Evolutionary conservation across 345 rosid species (phyloP), one percentile per base, ranked within the genome.

Genomic region (Citrus sinensis): DNA sequence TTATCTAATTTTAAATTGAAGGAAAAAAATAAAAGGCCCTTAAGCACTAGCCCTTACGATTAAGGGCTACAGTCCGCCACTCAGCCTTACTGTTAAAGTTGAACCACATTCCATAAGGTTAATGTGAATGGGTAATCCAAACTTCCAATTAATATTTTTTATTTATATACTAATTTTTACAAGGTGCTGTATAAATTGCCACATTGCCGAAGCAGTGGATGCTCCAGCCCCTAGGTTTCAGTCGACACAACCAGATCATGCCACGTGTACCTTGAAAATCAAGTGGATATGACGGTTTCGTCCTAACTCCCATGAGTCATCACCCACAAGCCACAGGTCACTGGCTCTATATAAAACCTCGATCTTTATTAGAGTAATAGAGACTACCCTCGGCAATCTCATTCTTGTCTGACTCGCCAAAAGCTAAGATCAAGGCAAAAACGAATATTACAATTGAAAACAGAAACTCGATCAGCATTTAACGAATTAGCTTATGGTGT

Each of bases 401-500:
- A 16, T 4, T 1, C 58, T 63, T 37, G 51, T 49, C 46, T 11
- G 58, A 40, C 74, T 71, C 62, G 1, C 59, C 37, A 7, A 20
- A 19, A 29, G 11, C 35, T 1, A 20, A 17, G 3, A n/a, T 25
- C 71, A 51, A 51, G 51, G 46, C 60, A 22, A 14, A 51, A 75
- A 65, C 35, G 24, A 27, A 20, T 61, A 25, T 40, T 7, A 42
- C 51, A 22, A 13, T 25, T 9, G 16, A 11, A 29, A 75, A 27
- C 2, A 37, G 7, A 73, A 61, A 5, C 16, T 11, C 4, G 51
- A 9, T 16, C 10, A 4, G n/a, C 9, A 55, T 74, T 34, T 46
- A 46, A 3, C 11, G 63, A 39, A 8, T 49, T 54, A 29, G 77
- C 83, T 39, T 84, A 92, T 94, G 97, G 94, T 90, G 84, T 90